A percentile compares a stretch with the other conserved stretches of the same genome.
phyloP scores from a whole-genome alignment of 192 early-diverging fungal species.

The Umbelopsis isabellina region DNA sequence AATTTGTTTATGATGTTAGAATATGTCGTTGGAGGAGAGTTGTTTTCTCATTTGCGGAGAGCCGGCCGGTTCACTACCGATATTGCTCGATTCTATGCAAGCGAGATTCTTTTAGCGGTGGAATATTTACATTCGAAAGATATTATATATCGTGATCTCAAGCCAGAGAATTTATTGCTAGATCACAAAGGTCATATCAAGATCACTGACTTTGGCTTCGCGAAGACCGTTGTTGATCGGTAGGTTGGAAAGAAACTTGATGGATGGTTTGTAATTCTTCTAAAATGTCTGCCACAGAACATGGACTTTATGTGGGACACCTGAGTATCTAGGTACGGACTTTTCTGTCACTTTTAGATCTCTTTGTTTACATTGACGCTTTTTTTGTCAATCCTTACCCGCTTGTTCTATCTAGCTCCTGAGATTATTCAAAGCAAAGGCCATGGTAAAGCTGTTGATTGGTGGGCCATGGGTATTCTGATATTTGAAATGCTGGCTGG shows the following conservation, averaged over 20 bases:
- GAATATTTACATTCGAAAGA: conserved; percentile 92
- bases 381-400: not conserved
- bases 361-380: not conserved
- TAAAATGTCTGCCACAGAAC: conserved; percentile 63
- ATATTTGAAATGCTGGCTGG: conserved; percentile 99
- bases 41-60: conserved; percentile 92
- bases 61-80: conserved; percentile 93
- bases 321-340: conserved; percentile 76
- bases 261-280: not conserved
- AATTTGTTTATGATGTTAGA: conserved; percentile 96
- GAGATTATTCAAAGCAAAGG: conserved; percentile 98
- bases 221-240: conserved; percentile 82
- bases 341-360: not conserved
- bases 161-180: conserved; percentile 88
- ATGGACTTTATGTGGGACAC: conserved; percentile 98
- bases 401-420: conserved; percentile 57
- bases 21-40: conserved; percentile 95
- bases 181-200: conserved; percentile 93
- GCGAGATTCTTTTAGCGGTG: conserved; percentile 94
- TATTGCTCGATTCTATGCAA: conserved; percentile 94
- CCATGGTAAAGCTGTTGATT: conserved; percentile 97
- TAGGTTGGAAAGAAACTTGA: conserved; percentile 21
- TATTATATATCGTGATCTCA: conserved; percentile 97
- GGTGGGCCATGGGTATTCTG: conserved; percentile 98
- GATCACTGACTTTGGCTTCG: conserved; percentile 98